Percentiles rank a stretch among this genome's conserved stretches.
Evolutionary conservation across 441 rosid species (phyloP).

Genomic region (Aquilaria agallochum): DNA sequence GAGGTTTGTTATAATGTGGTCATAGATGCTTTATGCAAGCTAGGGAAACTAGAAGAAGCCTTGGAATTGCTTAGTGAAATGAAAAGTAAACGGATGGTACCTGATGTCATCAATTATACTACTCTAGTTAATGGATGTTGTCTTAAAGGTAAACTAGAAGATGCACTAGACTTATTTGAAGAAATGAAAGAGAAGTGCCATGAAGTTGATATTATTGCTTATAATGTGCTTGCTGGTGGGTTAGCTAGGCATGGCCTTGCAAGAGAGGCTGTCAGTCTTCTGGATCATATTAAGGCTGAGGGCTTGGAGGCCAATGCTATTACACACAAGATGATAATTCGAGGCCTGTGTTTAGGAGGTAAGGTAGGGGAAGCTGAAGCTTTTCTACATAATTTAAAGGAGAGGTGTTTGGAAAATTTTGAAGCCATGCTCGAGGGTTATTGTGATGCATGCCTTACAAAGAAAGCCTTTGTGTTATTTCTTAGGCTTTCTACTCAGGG

Average conservation of each 20-base stretch:
- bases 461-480: constrained; percentile 41
- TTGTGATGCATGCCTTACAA: constrained; percentile 35
- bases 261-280: constrained; percentile 25
- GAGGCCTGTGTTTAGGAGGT: constrained; percentile 57
- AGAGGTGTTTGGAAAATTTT: constrained; percentile 37
- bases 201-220: constrained; percentile 51
- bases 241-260: constrained; percentile 48
- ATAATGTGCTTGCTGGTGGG: constrained; percentile 48
- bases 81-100: constrained; percentile 41
- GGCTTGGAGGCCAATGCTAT: constrained; percentile 41
- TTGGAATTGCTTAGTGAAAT: constrained; percentile 45
- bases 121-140: constrained; percentile 67
- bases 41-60: constrained; percentile 58
- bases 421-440: constrained; percentile 62
- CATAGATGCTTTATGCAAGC: constrained; percentile 55
- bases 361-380: constrained; percentile 55
- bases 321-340: constrained; percentile 53
- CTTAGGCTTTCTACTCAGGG: constrained; percentile 25
- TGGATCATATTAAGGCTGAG: constrained; percentile 29
- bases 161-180: constrained; percentile 43
- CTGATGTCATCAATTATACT: constrained; percentile 61
- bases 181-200: constrained; percentile 48
- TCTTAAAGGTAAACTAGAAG: constrained; percentile 33
- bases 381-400: constrained; percentile 31
- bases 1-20: constrained; percentile 46